Conservation (phyloP, 129 eudicot species). For the Saussurea involucrata region DNA sequence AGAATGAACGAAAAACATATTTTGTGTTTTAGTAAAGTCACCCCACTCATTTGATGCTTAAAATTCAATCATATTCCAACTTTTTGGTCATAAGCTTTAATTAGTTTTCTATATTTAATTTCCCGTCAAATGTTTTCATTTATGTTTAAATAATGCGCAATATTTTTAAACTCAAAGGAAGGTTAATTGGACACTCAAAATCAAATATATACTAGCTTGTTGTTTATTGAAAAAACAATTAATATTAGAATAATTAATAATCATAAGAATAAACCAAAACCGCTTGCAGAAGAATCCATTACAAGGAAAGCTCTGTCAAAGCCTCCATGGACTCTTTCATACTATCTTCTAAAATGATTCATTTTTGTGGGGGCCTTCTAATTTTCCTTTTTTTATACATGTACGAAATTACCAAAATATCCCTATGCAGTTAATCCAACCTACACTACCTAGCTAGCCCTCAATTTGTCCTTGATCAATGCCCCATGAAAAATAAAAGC, state of each 20-base stretch:
- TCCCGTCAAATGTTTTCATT: too few species aligned
- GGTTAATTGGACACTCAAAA: background rate
- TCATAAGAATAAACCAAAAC: constrained; percentile 28
- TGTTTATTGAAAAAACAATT: background rate
- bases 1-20: too few species aligned
- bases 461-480: constrained; percentile 16
- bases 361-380: constrained; percentile 37
- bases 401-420: constrained; percentile 5
- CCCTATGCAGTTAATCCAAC: constrained; percentile 12
- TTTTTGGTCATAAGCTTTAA: too few species aligned
- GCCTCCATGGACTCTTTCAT: constrained; percentile 43
- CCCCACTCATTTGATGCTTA: too few species aligned
- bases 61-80: too few species aligned
- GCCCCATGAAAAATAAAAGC: background rate
- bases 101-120: too few species aligned
- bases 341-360: constrained; percentile 38
- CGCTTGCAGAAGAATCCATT: constrained; percentile 44
- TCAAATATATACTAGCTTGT: background rate
- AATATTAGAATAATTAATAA: background rate
- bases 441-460: constrained; percentile 5
- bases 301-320: constrained; percentile 46
- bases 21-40: too few species aligned
- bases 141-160: background rate
- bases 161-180: background rate
- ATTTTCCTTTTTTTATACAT: background rate